A percentile compares a stretch with the other conserved stretches of the same genome.
Evolutionary conservation across 768 basidiomycete genomes (phyloP).

Genomic region (Auricularia sp.): DNA sequence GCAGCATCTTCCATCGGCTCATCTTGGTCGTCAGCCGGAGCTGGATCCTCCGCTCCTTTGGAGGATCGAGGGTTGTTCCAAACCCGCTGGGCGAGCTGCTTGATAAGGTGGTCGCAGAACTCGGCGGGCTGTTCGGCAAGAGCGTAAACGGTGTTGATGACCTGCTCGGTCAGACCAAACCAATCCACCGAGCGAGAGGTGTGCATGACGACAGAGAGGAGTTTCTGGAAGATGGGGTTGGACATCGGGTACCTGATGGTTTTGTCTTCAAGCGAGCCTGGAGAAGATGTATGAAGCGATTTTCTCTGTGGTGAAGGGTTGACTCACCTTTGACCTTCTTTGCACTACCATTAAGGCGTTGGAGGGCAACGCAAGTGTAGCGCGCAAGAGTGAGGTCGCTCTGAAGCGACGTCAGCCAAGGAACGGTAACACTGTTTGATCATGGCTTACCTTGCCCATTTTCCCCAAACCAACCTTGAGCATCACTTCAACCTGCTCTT

Average conservation of each 20-base stretch:
- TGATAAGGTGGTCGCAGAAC: slow-evolving; percentile 72
- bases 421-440: neutral
- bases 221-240: slow-evolving; percentile 70
- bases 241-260: slow-evolving; percentile 81
- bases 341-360: slow-evolving; percentile 83
- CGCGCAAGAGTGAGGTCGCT: slow-evolving; percentile 80
- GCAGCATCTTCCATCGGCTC: slow-evolving; percentile 28
- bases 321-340: slow-evolving; percentile 99
- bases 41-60: too few relatives aligned
- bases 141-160: slow-evolving; percentile 90
- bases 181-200: slow-evolving; percentile 82
- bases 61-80: too few relatives aligned
- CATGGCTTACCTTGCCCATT: slow-evolving; percentile 66
- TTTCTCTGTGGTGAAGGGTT: slow-evolving; percentile 5
- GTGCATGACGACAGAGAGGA: slow-evolving; percentile 70
- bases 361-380: slow-evolving; percentile 89
- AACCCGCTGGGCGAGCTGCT: too few relatives aligned
- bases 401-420: too few relatives aligned
- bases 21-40: too few relatives aligned
- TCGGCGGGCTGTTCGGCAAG: slow-evolving; percentile 88
- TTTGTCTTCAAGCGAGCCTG: slow-evolving; percentile 85
- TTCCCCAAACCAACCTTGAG: slow-evolving; percentile 85
- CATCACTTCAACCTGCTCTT: slow-evolving; percentile 73
- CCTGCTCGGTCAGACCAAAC: slow-evolving; percentile 93
- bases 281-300: neutral